Base-by-base conservation (phyloP, 2,329 filamentous ascomycete species). In the Cryphonectria nitschkei region DNA sequence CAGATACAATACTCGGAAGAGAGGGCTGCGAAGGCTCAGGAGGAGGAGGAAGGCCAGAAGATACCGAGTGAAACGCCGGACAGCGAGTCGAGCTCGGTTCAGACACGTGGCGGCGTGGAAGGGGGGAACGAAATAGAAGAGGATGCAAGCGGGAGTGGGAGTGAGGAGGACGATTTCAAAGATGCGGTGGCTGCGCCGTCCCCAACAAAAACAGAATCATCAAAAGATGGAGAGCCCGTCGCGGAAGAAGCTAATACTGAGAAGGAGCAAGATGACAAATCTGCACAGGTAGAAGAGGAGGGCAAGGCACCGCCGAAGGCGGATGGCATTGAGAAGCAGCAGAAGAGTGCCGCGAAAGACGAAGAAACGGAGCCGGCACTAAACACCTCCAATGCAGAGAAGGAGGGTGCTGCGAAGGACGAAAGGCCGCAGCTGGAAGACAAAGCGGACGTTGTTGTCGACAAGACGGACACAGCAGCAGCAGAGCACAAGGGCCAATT, bases 1-100 rank as follows among this genome's bases (percentile, higher is more conserved):
- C 65, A 87, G 84, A 75, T 85, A 79, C 76, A 76, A 79, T 76
- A 80, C 78, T 68, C 72, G 14, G 65, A 68, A n/a, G 69, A 73
- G 58, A 70, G 68, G 54, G 65, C 68, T 19, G 73, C 73, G 64
- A 58, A 65, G 50, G 68, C 60, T 62, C 66, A 65, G 52, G 68
- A 70, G 22, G 37, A 39, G 37, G 54, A 46, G 39, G 62, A 58
- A 13, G 58, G 54, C 61, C 63, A 26, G 5, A 14, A 41, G 3
- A 34, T 41, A 39, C 46, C 41, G 26, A 60, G 32, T 58, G 65
- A 50, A 19, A 61, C 52, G n/a, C 43, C 50, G 54, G 39, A 68
- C 50, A 58, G 52, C 14, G 63, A 60, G n/a, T 37, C 66, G 39
- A 67, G 61, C 50, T 65, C 66, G n/a, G 14, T 8, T 7, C 66